A percentile compares a stretch with the other conserved stretches of the same genome.
These are phyloP conservation scores for Aspergillus melleus DNA, from an alignment of 2,329 filamentous ascomycete genomes.

Conservation along the genomic window DNA sequence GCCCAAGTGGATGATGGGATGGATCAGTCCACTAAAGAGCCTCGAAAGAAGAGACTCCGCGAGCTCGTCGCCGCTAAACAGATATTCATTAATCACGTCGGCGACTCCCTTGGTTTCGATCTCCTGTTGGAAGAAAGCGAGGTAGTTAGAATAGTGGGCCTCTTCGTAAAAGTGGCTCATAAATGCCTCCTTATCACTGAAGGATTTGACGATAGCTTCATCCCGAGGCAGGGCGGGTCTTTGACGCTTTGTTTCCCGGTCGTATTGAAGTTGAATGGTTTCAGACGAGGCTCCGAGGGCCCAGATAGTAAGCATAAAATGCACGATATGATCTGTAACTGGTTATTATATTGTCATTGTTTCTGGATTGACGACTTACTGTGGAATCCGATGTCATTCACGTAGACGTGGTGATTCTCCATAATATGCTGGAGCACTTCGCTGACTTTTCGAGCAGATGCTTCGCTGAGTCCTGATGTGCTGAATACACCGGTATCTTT, in stretches of 20 bases:
- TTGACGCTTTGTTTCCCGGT: neutral
- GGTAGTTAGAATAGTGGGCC: conserved; percentile 59
- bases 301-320: neutral
- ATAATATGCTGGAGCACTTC: no score
- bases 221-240: neutral
- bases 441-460: no score
- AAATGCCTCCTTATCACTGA: neutral
- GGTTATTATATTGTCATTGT: no score
- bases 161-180: neutral
- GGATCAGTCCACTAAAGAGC: conserved; percentile 61
- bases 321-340: neutral
- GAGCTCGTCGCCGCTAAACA: conserved; percentile 62
- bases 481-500: no score
- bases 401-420: no score
- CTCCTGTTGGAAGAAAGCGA: conserved; percentile 68
- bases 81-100: conserved; percentile 59
- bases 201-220: neutral
- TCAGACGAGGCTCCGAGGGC: neutral
- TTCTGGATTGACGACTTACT: no score
- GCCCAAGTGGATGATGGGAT: conserved; percentile 77
- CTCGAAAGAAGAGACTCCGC: conserved; percentile 65
- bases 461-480: no score
- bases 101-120: conserved; percentile 62
- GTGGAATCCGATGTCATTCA: no score
- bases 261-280: neutral